Conservation (phyloP, 1,139 yeast species). For the Zygotorulaspora mrakii region DNA sequence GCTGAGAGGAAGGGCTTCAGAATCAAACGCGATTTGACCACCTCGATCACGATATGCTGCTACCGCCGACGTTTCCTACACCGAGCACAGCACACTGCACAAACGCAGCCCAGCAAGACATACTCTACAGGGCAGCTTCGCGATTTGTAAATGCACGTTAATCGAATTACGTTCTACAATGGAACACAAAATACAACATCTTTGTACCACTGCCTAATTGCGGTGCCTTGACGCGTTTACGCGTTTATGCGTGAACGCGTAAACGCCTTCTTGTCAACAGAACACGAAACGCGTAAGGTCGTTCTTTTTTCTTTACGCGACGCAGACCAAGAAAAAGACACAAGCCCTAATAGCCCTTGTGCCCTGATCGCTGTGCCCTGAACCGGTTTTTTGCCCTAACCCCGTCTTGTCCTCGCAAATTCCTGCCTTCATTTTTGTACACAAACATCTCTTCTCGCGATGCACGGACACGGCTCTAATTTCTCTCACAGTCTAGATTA, state of each 20-base stretch:
- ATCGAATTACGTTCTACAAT: not conserved
- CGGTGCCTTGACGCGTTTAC: constrained; percentile 6
- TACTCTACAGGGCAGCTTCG: not conserved
- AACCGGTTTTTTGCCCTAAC: not conserved
- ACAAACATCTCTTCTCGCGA: not conserved
- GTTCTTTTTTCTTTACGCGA: too few species aligned
- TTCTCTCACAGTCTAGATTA: too few species aligned
- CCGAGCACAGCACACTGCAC: not conserved
- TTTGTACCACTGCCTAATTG: not conserved
- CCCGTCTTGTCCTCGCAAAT: too few species aligned
- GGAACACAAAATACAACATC: constrained; percentile 2
- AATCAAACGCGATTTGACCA: constrained; percentile 2
- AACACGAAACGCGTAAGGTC: too few species aligned
- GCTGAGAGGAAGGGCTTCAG: not conserved
- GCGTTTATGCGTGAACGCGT: constrained; percentile 11
- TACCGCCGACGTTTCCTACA: not conserved
- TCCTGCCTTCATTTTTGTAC: too few species aligned
- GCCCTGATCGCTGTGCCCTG: too few species aligned
- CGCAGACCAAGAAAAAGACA: not conserved
- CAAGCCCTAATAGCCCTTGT: not conserved
- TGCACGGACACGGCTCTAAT: not conserved
- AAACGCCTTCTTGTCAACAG: too few species aligned
- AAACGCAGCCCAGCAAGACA: not conserved
- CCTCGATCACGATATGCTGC: not conserved
- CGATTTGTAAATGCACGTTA: not conserved